These are phyloP conservation scores for Hermanozyma aechmeae DNA, from an alignment of 805 yeast genomes.

Conservation along the genomic window DNA sequence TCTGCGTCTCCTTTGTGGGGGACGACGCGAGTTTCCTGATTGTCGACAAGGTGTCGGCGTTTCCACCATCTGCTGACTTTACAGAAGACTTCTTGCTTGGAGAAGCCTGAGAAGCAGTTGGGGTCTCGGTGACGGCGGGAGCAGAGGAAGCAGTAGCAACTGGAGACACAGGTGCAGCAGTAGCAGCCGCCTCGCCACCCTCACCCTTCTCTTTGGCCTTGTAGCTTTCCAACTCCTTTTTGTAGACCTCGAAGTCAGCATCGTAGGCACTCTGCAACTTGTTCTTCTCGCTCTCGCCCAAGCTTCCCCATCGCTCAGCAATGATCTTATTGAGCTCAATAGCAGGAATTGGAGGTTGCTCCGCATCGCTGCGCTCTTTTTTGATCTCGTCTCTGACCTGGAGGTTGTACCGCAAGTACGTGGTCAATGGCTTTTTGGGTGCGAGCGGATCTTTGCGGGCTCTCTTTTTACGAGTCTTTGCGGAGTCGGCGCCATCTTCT, in stretches of 20 bases:
- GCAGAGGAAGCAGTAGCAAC: no score
- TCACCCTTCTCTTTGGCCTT: slow-evolving; percentile 17
- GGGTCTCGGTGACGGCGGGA: no score
- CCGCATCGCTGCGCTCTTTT: slow-evolving; percentile 50
- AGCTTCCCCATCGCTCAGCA: slow-evolving; percentile 68
- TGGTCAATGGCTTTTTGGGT: slow-evolving; percentile 90
- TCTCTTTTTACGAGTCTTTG: slow-evolving; percentile 43
- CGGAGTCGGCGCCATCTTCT: slow-evolving; percentile 7
- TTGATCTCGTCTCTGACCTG: slow-evolving; percentile 63
- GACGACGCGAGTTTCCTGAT: no score
- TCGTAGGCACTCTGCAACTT: slow-evolving; percentile 57
- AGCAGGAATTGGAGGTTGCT: slow-evolving; percentile 57
- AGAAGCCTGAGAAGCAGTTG: no score
- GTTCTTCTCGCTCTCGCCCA: slow-evolving; percentile 61
- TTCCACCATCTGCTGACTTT: no score
- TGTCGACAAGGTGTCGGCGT: no score
- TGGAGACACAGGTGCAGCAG: slow-evolving; percentile 1
- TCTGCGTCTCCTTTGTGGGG: no score
- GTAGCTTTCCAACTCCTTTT: slow-evolving; percentile 25
- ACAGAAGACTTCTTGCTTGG: no score
- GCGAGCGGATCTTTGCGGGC: slow-evolving; percentile 75
- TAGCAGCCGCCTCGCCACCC: slow-evolving; percentile 4
- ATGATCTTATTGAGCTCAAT: slow-evolving; percentile 74
- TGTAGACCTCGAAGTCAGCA: slow-evolving; percentile 30
- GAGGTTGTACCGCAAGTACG: slow-evolving; percentile 70